These are phyloP conservation scores for Poronia punctata DNA, from an alignment of 495 filamentous ascomycete species.

Conservation along the genomic window DNA sequence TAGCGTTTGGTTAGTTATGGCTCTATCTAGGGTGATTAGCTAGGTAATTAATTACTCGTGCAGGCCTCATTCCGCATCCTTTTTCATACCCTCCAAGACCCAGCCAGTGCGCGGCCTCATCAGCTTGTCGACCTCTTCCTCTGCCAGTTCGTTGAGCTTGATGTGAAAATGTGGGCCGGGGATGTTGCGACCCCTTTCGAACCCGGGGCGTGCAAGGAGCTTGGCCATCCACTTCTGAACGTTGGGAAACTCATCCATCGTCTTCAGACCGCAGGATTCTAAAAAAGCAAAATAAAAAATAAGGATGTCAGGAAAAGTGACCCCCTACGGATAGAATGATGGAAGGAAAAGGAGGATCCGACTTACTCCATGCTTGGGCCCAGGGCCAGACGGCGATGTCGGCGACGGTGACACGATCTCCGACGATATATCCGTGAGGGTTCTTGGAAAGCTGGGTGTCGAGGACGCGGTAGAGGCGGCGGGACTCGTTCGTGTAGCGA, in stretches of 20 bases:
- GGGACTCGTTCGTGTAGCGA: slow-evolving; percentile 63
- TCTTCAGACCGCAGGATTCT: not conserved
- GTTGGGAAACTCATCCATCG: not conserved
- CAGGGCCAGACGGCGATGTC: slow-evolving; percentile 66
- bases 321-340: not conserved
- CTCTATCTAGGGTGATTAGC: too few relatives aligned
- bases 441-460: slow-evolving; percentile 56
- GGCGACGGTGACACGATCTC: slow-evolving; percentile 62
- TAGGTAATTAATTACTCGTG: too few relatives aligned
- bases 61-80: not conserved
- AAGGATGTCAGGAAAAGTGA: not conserved
- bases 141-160: not conserved
- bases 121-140: not conserved
- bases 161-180: not conserved
- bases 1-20: too few relatives aligned
- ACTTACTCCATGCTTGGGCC: slow-evolving; percentile 33
- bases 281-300: not conserved
- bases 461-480: slow-evolving; percentile 64
- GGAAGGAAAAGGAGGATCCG: too few relatives aligned
- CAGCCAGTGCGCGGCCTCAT: not conserved
- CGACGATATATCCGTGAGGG: slow-evolving; percentile 52
- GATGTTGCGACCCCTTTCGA: not conserved
- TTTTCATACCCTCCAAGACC: not conserved
- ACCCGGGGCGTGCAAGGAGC: not conserved
- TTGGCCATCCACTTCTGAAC: not conserved